Percentiles rank a stretch among this genome's conserved stretches.
Evolutionary conservation across 2,329 filamentous ascomycete species (phyloP).

Genomic region (Fusarium sp.): DNA sequence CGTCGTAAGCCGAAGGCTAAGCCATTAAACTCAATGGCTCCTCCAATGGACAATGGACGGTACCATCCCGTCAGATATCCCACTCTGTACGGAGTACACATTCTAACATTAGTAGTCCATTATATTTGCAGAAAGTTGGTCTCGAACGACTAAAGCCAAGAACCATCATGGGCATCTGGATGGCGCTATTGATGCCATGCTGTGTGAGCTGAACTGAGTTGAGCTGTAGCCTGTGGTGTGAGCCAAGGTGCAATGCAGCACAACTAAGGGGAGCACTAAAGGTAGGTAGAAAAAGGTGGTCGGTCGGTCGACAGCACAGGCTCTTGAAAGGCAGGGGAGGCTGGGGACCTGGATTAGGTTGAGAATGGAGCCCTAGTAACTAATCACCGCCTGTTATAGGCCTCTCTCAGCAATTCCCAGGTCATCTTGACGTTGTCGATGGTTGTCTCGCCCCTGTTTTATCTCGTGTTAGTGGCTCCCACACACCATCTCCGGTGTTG

Average conservation of each 20-base stretch:
- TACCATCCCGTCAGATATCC: not conserved
- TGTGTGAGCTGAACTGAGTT: conserved; percentile 3
- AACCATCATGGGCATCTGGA: conserved; percentile 9
- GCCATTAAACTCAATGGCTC: conserved; percentile 26
- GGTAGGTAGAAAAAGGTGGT: not conserved
- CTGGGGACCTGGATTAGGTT: conserved; percentile 6
- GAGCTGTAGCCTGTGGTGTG: not conserved
- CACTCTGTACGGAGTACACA: not conserved
- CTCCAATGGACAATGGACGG: not conserved
- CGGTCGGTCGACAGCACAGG: not conserved
- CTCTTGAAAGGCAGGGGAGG: not conserved
- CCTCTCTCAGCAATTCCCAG: conserved; percentile 5
- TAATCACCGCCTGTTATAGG: conserved; percentile 5
- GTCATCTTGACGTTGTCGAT: conserved; percentile 33
- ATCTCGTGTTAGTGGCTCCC: conserved; percentile 48
- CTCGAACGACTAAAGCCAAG: conserved; percentile 6
- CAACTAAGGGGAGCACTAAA: not conserved
- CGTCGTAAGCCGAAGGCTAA: conserved; percentile 15
- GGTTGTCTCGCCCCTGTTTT: conserved; percentile 29
- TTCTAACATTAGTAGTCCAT: conserved; percentile 1
- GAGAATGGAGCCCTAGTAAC: not conserved
- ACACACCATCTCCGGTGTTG: conserved; percentile 42
- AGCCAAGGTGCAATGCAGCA: not conserved
- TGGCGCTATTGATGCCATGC: conserved; percentile 23
- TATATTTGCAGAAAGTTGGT: conserved; percentile 5